A percentile compares a stretch with the other conserved stretches of the same genome.
Evolutionary conservation across 106 monocot species (phyloP).

Genomic region (Allium fistulosum): DNA sequence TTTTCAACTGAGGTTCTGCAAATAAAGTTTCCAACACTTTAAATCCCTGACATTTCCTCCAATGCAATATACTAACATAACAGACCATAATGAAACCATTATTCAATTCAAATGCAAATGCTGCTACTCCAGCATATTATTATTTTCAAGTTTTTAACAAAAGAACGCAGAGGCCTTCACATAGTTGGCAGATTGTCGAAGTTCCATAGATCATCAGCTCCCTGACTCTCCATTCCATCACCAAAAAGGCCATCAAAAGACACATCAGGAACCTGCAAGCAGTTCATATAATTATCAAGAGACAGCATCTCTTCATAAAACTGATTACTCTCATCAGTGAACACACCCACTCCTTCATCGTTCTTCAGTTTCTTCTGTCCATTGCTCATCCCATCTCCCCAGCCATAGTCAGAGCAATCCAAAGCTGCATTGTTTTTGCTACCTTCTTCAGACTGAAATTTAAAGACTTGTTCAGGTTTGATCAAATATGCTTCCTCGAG

Average conservation of each 20-base stretch:
- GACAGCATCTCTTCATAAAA: conserved; percentile 24
- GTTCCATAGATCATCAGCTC: conserved; percentile 46
- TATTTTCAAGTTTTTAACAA: too few species aligned
- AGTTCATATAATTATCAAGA: conserved; percentile 37
- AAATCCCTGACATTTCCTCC: too few species aligned
- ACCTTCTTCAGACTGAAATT: conserved; percentile 19
- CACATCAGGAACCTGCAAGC: conserved; percentile 16
- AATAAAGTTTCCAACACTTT: too few species aligned
- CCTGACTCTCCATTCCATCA: conserved; percentile 16
- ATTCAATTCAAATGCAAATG: too few species aligned
- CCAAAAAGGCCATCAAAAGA: conserved; percentile 23
- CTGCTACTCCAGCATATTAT: too few species aligned
- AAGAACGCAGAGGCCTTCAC: too few species aligned
- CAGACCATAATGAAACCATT: too few species aligned
- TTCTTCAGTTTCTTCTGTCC: conserved; percentile 35
- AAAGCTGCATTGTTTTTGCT: conserved; percentile 15
- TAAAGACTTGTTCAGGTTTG: conserved; percentile 5
- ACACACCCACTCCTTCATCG: conserved; percentile 17
- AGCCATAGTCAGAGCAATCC: conserved; percentile 12
- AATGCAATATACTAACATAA: too few species aligned
- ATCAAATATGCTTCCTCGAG: conserved; percentile 9
- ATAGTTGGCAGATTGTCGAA: conserved; percentile 30
- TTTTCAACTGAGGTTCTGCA: too few species aligned
- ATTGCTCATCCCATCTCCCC: conserved; percentile 11
- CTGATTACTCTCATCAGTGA: conserved; percentile 4